Conservation (phyloP, 2,329 filamentous ascomycete species). For the Grosmannia penicillata region DNA sequence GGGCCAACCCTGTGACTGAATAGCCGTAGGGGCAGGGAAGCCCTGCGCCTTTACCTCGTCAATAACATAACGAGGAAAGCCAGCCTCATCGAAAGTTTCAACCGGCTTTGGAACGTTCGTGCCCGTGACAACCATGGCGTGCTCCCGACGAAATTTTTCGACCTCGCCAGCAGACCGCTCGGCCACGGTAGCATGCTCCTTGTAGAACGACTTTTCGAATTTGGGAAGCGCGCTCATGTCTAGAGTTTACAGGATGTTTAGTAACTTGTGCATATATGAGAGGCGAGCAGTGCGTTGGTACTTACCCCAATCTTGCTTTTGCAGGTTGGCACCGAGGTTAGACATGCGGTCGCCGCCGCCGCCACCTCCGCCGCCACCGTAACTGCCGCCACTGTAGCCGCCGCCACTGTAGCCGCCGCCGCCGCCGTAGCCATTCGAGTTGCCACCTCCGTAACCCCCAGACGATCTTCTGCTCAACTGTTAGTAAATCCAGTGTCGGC, state of each 20-base stretch:
- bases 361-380: constrained; percentile 28
- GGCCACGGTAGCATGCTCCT: constrained; percentile 72
- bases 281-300: too few species aligned
- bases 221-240: constrained; percentile 72
- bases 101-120: constrained; percentile 79
- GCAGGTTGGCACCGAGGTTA: constrained; percentile 72
- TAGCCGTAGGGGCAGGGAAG: constrained; percentile 83
- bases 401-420: constrained; percentile 21
- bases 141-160: constrained; percentile 71
- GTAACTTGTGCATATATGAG: too few species aligned
- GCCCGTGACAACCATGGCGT: constrained; percentile 74
- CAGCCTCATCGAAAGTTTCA: constrained; percentile 93
- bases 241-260: too few species aligned
- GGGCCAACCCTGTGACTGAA: constrained; percentile 97
- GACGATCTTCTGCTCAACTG: constrained; percentile 5
- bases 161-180: constrained; percentile 65
- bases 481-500: too few species aligned
- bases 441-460: constrained; percentile 21
- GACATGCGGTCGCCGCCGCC: constrained; percentile 89
- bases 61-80: constrained; percentile 94
- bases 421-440: constrained; percentile 19
- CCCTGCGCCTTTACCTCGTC: constrained; percentile 97
- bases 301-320: constrained; percentile 81
- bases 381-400: constrained; percentile 27
- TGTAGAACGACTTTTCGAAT: constrained; percentile 99